These are phyloP conservation scores for Filobasidium uniguttulatum DNA, from an alignment of 1,284 basidiomycete genomes.

Conservation along the genomic window DNA sequence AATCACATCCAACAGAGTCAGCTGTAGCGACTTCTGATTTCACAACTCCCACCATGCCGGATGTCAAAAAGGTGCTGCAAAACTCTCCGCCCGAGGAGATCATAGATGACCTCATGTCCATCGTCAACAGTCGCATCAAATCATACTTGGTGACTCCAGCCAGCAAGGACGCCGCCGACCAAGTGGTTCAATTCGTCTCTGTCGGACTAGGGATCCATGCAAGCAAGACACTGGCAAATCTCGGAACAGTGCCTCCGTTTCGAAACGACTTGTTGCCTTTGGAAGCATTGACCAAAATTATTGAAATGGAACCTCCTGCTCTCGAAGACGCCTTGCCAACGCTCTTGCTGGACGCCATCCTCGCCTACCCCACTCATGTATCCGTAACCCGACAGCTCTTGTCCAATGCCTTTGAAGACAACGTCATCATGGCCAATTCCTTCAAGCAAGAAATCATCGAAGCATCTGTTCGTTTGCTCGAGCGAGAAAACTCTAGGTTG, in stretches of 20 bases:
- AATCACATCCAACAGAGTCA: too few relatives aligned
- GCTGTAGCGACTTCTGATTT: too few relatives aligned
- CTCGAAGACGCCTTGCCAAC: background rate
- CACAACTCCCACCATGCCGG: too few relatives aligned
- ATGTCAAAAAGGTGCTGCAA: background rate
- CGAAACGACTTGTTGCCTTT: background rate
- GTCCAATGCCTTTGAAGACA: background rate
- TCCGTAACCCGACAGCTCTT: slow-evolving; percentile 3
- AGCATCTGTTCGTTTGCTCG: slow-evolving; percentile 5
- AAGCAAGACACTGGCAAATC: background rate
- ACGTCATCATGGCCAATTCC: background rate
- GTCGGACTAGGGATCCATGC: background rate
- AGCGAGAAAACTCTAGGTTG: slow-evolving; percentile 6
- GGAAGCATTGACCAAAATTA: background rate
- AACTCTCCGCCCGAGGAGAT: background rate
- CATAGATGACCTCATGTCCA: background rate
- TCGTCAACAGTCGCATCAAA: background rate
- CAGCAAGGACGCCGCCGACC: background rate
- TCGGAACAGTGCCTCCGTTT: background rate
- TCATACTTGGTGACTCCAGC: background rate
- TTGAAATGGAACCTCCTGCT: background rate
- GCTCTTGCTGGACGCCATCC: slow-evolving; percentile 9
- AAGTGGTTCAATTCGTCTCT: background rate
- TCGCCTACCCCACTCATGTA: slow-evolving; percentile 11
- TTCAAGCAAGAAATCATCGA: slow-evolving; percentile 7